Evolutionary conservation across 306 rosid genomes (phyloP), one percentile per base, ranked within the genome.

Genomic region (Morella rubra): DNA sequence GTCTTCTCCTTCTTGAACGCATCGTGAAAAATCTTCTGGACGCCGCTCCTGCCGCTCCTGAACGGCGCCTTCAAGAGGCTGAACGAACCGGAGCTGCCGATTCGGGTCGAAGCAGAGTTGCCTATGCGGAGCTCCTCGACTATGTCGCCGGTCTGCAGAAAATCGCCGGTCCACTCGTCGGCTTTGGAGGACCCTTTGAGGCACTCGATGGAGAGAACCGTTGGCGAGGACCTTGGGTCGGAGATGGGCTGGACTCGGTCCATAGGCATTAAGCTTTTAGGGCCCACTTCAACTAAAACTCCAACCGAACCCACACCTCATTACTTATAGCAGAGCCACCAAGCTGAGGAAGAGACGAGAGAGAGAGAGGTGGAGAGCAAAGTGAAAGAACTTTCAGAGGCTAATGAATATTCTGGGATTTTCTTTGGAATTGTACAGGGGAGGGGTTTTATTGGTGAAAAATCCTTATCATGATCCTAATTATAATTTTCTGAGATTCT

Each of bases 111-210:
- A 0, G 44, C 12, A 27, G 92, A 81, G 44, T 53, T 53, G 0
- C 97, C 97, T 73, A 93, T 83, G 12, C 87, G 88, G 0, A 93
- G 85, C 87, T 93, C 97, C 76, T 93, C 96, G 0, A 93, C 97
- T 50, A 93, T 91, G 72, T 89, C 98, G 0, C 96, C 98, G 18
- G 93, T 93, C 71, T 91, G 96, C 11, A 91, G 91, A 92, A 91
- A 88, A 73, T 90, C 96, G 2, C 73, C 86, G 50, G 87, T 89
- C 98, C 94, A 93, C 60, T 93, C 96, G 2, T 93, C 97, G 61
- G 86, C 96, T 24, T 87, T 89, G 0, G 93, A 88, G 73, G 91
- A 90, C 22, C 98, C 98, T 73, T 81, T 87, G 12, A 93, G 77
- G 69, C 97, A 93, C 62, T 93, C 97, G 42, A 91, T 89, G 5